These are phyloP conservation scores for Huntiella decipiens DNA, from an alignment of 2,329 filamentous ascomycete genomes.

Conservation along the genomic window DNA sequence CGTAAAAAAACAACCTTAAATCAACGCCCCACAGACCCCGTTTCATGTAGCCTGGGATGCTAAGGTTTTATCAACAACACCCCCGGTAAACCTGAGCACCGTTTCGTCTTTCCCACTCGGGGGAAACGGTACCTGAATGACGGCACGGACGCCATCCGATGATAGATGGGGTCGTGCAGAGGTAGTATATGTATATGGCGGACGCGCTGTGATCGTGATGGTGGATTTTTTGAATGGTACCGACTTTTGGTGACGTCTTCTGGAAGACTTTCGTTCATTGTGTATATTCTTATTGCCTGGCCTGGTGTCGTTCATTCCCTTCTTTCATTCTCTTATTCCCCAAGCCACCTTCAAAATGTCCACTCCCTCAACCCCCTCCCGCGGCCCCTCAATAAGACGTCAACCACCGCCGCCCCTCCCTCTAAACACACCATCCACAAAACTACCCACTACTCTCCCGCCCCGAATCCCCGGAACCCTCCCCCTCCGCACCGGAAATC, in stretches of 20 bases:
- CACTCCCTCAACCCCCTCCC: not conserved
- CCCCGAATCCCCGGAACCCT: not conserved
- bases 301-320: not conserved
- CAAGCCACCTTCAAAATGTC: not conserved
- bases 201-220: too few species aligned
- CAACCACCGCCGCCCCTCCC: constrained; percentile 4
- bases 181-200: too few species aligned
- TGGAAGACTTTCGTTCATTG: not conserved
- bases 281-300: not conserved
- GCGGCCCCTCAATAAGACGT: not conserved
- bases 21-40: too few species aligned
- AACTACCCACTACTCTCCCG: not conserved
- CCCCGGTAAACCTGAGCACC: too few species aligned
- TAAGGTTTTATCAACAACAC: too few species aligned
- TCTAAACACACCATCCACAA: not conserved
- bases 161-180: too few species aligned
- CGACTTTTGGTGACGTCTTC: not conserved
- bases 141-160: too few species aligned
- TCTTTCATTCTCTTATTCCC: constrained; percentile 1
- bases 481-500: constrained; percentile 1
- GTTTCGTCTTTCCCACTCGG: too few species aligned
- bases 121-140: too few species aligned
- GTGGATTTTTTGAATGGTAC: not conserved
- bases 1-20: too few species aligned
- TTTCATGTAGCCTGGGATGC: too few species aligned